Evolutionary conservation across 2,329 filamentous ascomycete genomes (phyloP).

Genomic region (Verticillium dahliae): DNA sequence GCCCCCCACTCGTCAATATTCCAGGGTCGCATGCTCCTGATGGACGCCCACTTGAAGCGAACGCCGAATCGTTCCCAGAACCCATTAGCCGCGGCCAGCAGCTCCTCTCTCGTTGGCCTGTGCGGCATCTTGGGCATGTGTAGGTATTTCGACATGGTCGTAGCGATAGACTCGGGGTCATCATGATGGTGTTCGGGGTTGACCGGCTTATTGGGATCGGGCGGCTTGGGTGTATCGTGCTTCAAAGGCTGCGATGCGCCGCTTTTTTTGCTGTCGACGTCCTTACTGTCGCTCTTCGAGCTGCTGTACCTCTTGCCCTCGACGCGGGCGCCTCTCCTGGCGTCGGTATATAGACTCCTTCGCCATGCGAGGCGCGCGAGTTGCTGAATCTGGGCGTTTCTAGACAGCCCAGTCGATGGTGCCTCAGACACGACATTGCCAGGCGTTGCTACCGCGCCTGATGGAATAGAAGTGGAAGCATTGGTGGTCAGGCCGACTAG

Average conservation of each 20-base stretch:
- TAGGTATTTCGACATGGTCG: constrained; percentile 53
- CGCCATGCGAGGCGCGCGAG: constrained; percentile 29
- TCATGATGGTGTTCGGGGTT: constrained; percentile 9
- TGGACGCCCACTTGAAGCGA: constrained; percentile 96
- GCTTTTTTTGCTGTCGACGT: constrained; percentile 5
- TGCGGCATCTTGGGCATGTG: constrained; percentile 68
- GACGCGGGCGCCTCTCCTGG: constrained; percentile 13
- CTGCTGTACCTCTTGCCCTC: constrained; percentile 22
- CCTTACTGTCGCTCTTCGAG: constrained; percentile 17
- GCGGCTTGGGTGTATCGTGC: constrained; percentile 3
- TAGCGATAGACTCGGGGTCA: constrained; percentile 35
- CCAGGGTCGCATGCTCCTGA: constrained; percentile 87
- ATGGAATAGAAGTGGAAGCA: constrained; percentile 24
- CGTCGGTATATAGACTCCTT: constrained; percentile 22
- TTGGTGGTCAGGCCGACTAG: constrained; percentile 38
- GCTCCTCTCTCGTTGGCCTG: constrained; percentile 86
- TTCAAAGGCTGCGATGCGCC: constrained; percentile 1
- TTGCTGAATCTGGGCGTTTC: constrained; percentile 24
- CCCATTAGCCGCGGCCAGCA: constrained; percentile 83
- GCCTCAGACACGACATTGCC: constrained; percentile 30
- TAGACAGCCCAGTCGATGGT: constrained; percentile 17
- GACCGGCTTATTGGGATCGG: constrained; percentile 13
- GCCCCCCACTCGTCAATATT: constrained; percentile 95
- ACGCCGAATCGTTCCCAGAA: constrained; percentile 89
- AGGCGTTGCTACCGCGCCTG: constrained; percentile 26